These are phyloP conservation scores for Jatropha multifida DNA, from an alignment of 441 rosid genomes.

Conservation along the genomic window DNA sequence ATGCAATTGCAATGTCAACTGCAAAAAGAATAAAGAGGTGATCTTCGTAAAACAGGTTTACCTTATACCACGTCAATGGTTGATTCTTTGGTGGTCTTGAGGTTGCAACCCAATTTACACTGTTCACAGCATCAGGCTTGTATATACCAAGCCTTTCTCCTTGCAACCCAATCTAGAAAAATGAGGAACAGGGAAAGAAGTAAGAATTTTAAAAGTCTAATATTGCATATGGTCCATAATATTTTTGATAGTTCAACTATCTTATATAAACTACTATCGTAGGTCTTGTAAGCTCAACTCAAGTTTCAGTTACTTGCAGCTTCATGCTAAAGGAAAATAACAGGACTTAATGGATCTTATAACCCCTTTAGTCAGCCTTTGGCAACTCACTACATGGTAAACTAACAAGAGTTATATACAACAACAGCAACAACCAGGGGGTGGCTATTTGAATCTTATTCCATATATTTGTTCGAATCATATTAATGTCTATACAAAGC, in stretches of 20 bases:
- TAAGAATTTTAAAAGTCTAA: constrained; percentile 16
- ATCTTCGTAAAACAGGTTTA: constrained; percentile 28
- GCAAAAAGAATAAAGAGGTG: not conserved
- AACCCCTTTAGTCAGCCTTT: not conserved
- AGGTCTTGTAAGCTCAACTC: not conserved
- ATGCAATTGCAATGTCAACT: not conserved
- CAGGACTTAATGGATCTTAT: not conserved
- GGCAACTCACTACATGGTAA: not conserved
- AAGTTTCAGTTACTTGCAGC: not conserved
- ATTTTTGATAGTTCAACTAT: not conserved
- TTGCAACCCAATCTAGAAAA: constrained; percentile 67
- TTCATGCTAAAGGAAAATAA: constrained; percentile 1
- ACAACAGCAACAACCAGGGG: too few species aligned
- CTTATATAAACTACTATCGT: not conserved
- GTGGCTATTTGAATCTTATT: too few species aligned
- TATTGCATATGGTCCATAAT: not conserved
- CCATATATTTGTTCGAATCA: too few species aligned
- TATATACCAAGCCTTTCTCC: constrained; percentile 76
- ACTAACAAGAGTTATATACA: too few species aligned
- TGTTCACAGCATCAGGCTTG: constrained; percentile 45
- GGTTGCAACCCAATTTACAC: constrained; percentile 63
- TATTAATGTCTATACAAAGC: too few species aligned
- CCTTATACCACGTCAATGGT: constrained; percentile 97
- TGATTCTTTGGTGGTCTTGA: constrained; percentile 67
- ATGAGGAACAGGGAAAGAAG: constrained; percentile 15